Conservation (phyloP, 805 yeast species). For the Schwanniomyces polymorphus region DNA sequence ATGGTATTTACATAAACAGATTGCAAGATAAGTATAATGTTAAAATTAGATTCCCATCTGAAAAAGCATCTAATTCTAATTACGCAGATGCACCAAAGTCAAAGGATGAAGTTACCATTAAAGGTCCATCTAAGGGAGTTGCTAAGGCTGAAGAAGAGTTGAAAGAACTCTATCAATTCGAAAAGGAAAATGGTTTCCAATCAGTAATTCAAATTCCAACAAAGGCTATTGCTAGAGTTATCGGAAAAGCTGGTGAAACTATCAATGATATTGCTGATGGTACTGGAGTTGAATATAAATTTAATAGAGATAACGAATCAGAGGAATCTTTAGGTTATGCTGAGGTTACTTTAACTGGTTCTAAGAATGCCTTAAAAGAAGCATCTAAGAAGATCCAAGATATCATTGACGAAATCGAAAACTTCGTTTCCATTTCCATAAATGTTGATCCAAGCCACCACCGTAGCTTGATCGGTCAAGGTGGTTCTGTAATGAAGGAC, state of each 20-base stretch:
- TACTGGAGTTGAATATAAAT: slow-evolving; percentile 57
- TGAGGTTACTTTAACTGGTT: slow-evolving; percentile 73
- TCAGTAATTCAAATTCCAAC: slow-evolving; percentile 66
- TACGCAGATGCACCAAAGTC: slow-evolving; percentile 42
- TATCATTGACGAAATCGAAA: slow-evolving; percentile 66
- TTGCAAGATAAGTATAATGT: slow-evolving; percentile 88
- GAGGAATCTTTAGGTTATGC: slow-evolving; percentile 52
- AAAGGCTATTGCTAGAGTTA: slow-evolving; percentile 76
- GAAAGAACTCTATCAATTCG: slow-evolving; percentile 79
- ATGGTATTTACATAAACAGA: slow-evolving; percentile 78
- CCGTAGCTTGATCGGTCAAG: slow-evolving; percentile 73
- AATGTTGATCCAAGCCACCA: slow-evolving; percentile 75
- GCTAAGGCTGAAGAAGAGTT: slow-evolving; percentile 81
- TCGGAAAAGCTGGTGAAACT: slow-evolving; percentile 85
- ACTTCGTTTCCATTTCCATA: slow-evolving; percentile 55
- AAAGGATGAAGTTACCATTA: slow-evolving; percentile 64
- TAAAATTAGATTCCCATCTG: slow-evolving; percentile 67
- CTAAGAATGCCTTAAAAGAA: slow-evolving; percentile 68
- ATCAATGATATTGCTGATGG: slow-evolving; percentile 78
- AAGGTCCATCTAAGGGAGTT: slow-evolving; percentile 91
- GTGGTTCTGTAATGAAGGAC: slow-evolving; percentile 71
- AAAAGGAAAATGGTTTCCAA: slow-evolving; percentile 78
- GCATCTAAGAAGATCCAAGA: slow-evolving; percentile 65
- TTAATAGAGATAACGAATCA: slow-evolving; percentile 39
- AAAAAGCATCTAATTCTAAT: slow-evolving; percentile 22